Conservation (phyloP, 352 stramenopile genomes). For the Globisporangium acanthophoron region DNA sequence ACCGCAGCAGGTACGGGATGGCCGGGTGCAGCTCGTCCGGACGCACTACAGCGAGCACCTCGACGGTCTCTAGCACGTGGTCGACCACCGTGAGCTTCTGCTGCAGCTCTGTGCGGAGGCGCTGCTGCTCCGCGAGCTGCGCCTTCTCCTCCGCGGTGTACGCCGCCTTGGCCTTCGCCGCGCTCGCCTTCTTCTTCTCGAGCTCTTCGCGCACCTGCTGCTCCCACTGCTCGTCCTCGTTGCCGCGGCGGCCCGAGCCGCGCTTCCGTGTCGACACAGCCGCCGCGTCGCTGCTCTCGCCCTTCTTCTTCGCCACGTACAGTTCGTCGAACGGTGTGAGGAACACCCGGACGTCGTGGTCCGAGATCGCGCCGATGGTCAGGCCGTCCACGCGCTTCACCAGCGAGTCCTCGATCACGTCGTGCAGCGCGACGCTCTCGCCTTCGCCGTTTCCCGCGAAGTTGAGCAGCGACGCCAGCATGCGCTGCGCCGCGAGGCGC, state of each 20-base stretch:
- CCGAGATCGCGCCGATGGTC: slow-evolving; percentile 44
- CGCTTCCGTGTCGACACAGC: slow-evolving; percentile 22
- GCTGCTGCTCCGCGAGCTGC: slow-evolving; percentile 53
- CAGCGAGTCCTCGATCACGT: slow-evolving; percentile 58
- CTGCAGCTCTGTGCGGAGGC: slow-evolving; percentile 39
- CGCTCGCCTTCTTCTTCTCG: slow-evolving; percentile 54
- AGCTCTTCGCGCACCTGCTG: slow-evolving; percentile 80
- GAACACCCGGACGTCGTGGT: slow-evolving; percentile 57
- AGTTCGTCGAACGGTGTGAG: slow-evolving; percentile 65
- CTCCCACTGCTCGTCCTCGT: slow-evolving; percentile 83
- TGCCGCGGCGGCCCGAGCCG: slow-evolving; percentile 35
- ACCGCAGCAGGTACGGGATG: slow-evolving; percentile 57
- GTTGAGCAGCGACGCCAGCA: slow-evolving; percentile 63
- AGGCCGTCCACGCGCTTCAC: slow-evolving; percentile 44
- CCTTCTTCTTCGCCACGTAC: slow-evolving; percentile 59
- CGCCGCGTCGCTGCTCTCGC: slow-evolving; percentile 9
- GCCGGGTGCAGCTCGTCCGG: slow-evolving; percentile 73
- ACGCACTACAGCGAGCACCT: slow-evolving; percentile 43
- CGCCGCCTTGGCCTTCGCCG: slow-evolving; percentile 34
- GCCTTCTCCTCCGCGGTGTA: slow-evolving; percentile 55
- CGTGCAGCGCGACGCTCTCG: slow-evolving; percentile 65
- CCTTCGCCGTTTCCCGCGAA: slow-evolving; percentile 80
- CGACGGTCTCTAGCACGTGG: slow-evolving; percentile 51
- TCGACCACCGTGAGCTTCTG: slow-evolving; percentile 35
- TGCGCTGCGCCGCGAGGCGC: slow-evolving; percentile 59